Evolutionary conservation across 345 rosid genomes (phyloP).

Genomic region (Rhizophora apiculata): DNA sequence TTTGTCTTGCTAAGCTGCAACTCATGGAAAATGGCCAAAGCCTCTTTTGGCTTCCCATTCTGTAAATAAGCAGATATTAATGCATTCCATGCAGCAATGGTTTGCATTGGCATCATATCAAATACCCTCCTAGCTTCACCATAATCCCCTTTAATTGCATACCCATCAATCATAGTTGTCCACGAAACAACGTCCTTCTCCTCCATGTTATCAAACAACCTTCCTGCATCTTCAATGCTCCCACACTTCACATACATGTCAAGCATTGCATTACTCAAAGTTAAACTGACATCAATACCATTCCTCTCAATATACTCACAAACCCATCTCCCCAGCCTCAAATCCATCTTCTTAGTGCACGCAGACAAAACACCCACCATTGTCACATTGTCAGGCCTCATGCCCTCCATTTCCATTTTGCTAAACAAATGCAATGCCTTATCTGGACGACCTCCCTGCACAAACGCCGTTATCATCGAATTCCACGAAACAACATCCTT

Average conservation of each 20-base stretch:
- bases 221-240: constrained; percentile 55
- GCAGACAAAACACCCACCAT: constrained; percentile 69
- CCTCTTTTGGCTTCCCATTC: constrained; percentile 61
- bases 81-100: constrained; percentile 61
- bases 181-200: constrained; percentile 60
- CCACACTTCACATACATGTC: constrained; percentile 74
- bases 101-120: constrained; percentile 49
- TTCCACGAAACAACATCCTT: constrained; percentile 81
- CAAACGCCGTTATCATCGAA: constrained; percentile 63
- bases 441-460: constrained; percentile 49
- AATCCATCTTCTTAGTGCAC: constrained; percentile 49
- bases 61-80: constrained; percentile 69
- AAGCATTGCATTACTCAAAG: constrained; percentile 63
- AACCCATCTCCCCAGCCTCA: constrained; percentile 53
- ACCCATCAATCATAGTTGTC: constrained; percentile 75
- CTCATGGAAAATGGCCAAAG: constrained; percentile 50
- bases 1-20: constrained; percentile 44
- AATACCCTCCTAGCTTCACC: constrained; percentile 48
- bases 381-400: constrained; percentile 58
- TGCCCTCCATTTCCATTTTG: constrained; percentile 48
- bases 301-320: constrained; percentile 47
- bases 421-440: constrained; percentile 51
- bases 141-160: constrained; percentile 51
- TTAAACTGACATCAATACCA: constrained; percentile 42
- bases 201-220: constrained; percentile 48